Base-by-base conservation (phyloP, 495 filamentous ascomycete species). In the Neurospora sp. region DNA sequence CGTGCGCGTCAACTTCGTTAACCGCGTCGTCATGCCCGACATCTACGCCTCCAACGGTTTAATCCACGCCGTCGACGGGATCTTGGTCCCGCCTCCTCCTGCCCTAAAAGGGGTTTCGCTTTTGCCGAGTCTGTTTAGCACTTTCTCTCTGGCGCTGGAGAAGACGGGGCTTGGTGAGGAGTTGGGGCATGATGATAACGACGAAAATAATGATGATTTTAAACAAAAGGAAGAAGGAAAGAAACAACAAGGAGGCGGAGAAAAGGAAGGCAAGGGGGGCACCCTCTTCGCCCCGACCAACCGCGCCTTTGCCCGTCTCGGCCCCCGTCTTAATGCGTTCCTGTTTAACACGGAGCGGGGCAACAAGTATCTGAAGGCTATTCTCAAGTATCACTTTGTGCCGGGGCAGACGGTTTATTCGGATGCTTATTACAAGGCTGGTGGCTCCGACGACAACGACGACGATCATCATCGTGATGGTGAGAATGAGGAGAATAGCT, bases 211-310 rank as follows among this genome's bases (percentile, higher is more conserved):
- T 3, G 20, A 12, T 0, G 27, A 31, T 9, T 68, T 35, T 35
- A 35, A 35, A 35, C 31, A 5, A 35, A 37, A 45, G 59, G 27
- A 42, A 17, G 75, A 42, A 16, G 0, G 1, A 3, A 59, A 27
- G n/a, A 27, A 14, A 31, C 27, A 31, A 31, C 27, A 31, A 5
- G 53, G 53, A 17, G 53, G 53, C 0, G 53, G 53, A 0, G 27
- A 65, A 17, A 65, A 65, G 14, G 53, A 65, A 65, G 6, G 75
- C 77, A 38, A 83, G 82, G 71, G 79, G 78, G n/a, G 89, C 0
- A 94, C 92, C 8, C 73, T 93, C 61, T 94, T 96, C 76, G 90
- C 90, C 1, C 94, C 94, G 0, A 87, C 87, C 12, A 96, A 97
- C 84, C 81, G 80, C 9, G 93, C 92, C 68, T 97, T 93, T 83